These are phyloP conservation scores for Dryas drummondii DNA, from an alignment of 306 rosid species.

Conservation along the genomic window DNA sequence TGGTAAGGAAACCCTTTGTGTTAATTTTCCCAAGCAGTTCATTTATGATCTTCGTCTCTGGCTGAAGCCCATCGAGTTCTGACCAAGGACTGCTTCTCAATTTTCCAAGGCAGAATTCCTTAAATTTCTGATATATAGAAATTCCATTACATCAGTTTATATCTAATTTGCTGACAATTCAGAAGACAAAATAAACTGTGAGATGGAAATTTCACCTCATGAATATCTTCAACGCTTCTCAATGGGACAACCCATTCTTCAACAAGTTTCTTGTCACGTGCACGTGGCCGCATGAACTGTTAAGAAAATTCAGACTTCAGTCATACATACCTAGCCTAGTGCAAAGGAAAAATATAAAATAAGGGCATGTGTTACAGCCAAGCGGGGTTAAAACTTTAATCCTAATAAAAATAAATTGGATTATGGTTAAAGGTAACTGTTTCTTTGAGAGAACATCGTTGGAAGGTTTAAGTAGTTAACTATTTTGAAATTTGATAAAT, in stretches of 20 bases:
- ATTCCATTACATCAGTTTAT: slow-evolving; percentile 16
- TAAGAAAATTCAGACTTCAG: slow-evolving; percentile 4
- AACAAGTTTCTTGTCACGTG: slow-evolving; percentile 80
- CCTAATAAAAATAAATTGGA: not conserved
- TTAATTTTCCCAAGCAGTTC: slow-evolving; percentile 75
- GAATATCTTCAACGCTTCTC: slow-evolving; percentile 68
- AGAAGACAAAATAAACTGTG: not conserved
- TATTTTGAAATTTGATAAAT: not conserved
- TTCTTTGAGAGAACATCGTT: slow-evolving; percentile 1
- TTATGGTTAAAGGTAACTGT: not conserved
- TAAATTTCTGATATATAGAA: slow-evolving; percentile 67
- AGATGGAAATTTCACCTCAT: slow-evolving; percentile 54
- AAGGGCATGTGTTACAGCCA: not conserved
- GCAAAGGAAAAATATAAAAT: not conserved
- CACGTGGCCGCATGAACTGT: slow-evolving; percentile 95
- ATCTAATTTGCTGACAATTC: slow-evolving; percentile 3
- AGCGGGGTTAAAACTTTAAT: not conserved
- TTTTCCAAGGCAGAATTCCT: slow-evolving; percentile 74
- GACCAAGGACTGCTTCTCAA: slow-evolving; percentile 98
- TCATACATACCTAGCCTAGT: slow-evolving; percentile 4
- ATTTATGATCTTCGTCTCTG: slow-evolving; percentile 82
- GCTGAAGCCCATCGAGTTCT: slow-evolving; percentile 92
- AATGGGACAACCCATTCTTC: slow-evolving; percentile 94
- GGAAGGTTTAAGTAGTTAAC: not conserved
- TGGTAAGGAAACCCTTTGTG: slow-evolving; percentile 78